phyloP scores from a whole-genome alignment of 441 rosid genomes.

The Gossypium gossypioides region DNA sequence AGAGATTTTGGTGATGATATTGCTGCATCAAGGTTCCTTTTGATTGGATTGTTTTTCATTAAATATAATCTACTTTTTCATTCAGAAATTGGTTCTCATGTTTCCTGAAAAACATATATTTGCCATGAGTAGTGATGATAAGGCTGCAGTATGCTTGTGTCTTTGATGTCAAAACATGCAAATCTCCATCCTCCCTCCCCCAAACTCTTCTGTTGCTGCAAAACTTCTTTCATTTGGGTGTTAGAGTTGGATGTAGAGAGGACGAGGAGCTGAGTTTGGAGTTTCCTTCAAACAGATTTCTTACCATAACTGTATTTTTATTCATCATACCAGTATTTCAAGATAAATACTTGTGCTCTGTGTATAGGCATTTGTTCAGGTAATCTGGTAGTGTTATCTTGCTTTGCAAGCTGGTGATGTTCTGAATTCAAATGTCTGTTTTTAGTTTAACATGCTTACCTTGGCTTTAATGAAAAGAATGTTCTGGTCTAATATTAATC shows the following conservation, averaged over 20 bases:
- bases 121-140: neutral
- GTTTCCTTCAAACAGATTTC: neutral
- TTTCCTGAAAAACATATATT: neutral
- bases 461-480: neutral
- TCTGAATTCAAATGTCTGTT: constrained; percentile 1
- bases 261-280: neutral
- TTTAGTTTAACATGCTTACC: neutral
- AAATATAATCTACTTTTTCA: neutral
- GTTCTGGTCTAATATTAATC: neutral
- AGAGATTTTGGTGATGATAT: constrained; percentile 60
- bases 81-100: neutral
- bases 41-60: constrained; percentile 9
- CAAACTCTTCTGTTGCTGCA: neutral
- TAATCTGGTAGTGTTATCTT: neutral
- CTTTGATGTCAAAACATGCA: constrained; percentile 8
- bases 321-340: neutral
- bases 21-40: constrained; percentile 67
- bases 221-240: neutral
- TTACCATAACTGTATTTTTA: neutral
- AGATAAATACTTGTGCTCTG: neutral
- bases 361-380: neutral
- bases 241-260: neutral
- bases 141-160: neutral
- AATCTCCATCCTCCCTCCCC: neutral
- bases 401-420: neutral